These are phyloP conservation scores for Hibiscus tridactylites DNA, from an alignment of 345 rosid species.

Conservation along the genomic window DNA sequence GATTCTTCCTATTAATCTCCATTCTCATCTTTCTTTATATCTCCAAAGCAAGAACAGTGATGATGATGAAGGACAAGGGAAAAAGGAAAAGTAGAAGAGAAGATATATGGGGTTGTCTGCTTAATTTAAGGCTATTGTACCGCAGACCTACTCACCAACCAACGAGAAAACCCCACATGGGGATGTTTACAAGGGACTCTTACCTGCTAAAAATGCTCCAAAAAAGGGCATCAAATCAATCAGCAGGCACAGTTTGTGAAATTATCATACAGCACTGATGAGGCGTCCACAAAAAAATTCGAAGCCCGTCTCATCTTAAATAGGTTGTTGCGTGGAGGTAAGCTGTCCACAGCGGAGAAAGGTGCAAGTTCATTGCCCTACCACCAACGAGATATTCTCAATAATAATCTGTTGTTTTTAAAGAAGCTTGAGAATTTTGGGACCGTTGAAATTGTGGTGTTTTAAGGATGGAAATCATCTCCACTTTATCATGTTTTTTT, in stretches of 20 bases:
- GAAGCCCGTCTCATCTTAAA: slow-evolving; percentile 1
- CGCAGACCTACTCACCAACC: neutral
- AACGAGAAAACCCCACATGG: neutral
- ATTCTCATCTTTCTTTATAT: neutral
- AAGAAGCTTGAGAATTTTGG: neutral
- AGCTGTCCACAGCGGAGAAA: neutral
- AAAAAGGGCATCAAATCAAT: neutral
- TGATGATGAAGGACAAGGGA: neutral
- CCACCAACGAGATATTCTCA: neutral
- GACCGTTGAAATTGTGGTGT: neutral
- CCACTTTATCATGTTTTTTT: too few relatives aligned
- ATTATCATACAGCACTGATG: neutral
- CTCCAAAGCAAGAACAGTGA: neutral
- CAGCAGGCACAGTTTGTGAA: neutral
- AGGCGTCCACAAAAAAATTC: slow-evolving; percentile 6
- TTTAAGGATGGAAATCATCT: neutral
- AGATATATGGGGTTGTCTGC: neutral
- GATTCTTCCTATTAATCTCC: neutral
- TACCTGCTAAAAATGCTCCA: neutral
- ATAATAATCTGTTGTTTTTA: neutral
- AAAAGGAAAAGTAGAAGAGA: neutral
- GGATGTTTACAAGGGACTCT: neutral
- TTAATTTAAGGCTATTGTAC: too few relatives aligned
- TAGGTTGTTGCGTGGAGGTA: slow-evolving; percentile 7
- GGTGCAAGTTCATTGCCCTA: neutral